phyloP scores from a whole-genome alignment of 805 yeast species.

The Cyberlindnera lachancei region DNA sequence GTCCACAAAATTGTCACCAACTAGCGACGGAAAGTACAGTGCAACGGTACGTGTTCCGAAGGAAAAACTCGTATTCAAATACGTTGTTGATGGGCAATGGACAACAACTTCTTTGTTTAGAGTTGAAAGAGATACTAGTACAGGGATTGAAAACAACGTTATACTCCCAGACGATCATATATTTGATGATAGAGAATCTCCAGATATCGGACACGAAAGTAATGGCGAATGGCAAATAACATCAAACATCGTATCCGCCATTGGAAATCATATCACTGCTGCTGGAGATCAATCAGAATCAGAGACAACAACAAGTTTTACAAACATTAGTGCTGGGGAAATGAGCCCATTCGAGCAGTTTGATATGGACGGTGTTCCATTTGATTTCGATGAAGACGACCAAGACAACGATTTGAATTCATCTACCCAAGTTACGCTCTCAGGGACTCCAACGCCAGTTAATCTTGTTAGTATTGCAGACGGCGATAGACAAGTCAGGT shows the following conservation, averaged over 20 bases:
- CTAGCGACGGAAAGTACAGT: slow-evolving; percentile 32
- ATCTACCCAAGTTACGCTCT: slow-evolving; percentile 17
- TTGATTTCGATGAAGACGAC: slow-evolving; percentile 9
- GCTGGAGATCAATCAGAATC: slow-evolving; percentile 13
- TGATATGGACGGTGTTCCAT: slow-evolving; percentile 3
- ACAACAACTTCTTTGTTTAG: slow-evolving; percentile 31
- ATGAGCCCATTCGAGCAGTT: slow-evolving; percentile 12
- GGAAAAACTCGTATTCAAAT: slow-evolving; percentile 39
- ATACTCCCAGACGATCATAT: slow-evolving; percentile 21
- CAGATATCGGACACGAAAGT: not conserved
- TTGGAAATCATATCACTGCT: too few species aligned
- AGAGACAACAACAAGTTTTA: slow-evolving; percentile 19
- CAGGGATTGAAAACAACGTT: slow-evolving; percentile 48
- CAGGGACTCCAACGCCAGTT: slow-evolving; percentile 5
- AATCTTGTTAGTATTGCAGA: slow-evolving; percentile 12
- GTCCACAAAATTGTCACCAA: slow-evolving; percentile 33
- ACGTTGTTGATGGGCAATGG: slow-evolving; percentile 57
- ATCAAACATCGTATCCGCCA: too few species aligned
- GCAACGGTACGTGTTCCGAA: slow-evolving; percentile 36
- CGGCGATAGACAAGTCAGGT: slow-evolving; percentile 16
- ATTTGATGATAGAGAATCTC: not conserved
- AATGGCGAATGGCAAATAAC: too few species aligned
- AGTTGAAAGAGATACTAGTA: slow-evolving; percentile 30
- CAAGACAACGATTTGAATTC: slow-evolving; percentile 12
- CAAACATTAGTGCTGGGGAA: slow-evolving; percentile 17